Percentiles rank a stretch among this genome's conserved stretches.
phyloP scores from a whole-genome alignment of 345 rosid species.

The Kernera saxatilis region DNA sequence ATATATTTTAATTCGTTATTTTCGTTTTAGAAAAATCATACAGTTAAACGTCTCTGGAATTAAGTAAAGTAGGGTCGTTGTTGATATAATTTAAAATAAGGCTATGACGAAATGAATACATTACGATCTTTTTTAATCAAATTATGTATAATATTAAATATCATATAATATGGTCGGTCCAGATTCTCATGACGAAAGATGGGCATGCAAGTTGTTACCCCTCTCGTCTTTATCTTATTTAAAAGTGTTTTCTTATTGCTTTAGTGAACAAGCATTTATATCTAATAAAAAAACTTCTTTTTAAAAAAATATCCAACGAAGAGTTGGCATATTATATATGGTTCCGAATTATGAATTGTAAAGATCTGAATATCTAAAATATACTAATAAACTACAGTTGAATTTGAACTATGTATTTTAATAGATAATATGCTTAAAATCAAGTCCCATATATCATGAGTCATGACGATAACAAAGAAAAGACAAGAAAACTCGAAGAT shows the following conservation, averaged over 20 bases:
- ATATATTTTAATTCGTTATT: constrained; percentile 17
- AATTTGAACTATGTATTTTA: background rate
- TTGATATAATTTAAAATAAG: constrained; percentile 1
- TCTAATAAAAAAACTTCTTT: background rate
- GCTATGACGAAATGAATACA: constrained; percentile 7
- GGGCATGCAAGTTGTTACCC: constrained; percentile 30
- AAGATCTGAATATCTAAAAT: constrained; percentile 41
- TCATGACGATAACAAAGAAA: background rate
- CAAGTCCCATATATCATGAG: background rate
- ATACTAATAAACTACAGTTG: background rate
- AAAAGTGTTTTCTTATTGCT: constrained; percentile 14
- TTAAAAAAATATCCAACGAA: background rate
- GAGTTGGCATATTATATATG: background rate
- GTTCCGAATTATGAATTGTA: constrained; percentile 43
- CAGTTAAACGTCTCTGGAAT: constrained; percentile 17
- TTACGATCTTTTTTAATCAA: background rate
- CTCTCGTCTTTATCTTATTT: constrained; percentile 20
- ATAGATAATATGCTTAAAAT: background rate
- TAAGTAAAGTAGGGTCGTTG: constrained; percentile 25
- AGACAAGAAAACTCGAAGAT: background rate
- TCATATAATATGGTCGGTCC: constrained; percentile 18
- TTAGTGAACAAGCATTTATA: constrained; percentile 27
- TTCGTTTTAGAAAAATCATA: background rate
- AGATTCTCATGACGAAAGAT: constrained; percentile 31
- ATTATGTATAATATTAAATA: background rate